phyloP scores from a whole-genome alignment of 257 asterid genomes.

The Coffea eugenioides region DNA sequence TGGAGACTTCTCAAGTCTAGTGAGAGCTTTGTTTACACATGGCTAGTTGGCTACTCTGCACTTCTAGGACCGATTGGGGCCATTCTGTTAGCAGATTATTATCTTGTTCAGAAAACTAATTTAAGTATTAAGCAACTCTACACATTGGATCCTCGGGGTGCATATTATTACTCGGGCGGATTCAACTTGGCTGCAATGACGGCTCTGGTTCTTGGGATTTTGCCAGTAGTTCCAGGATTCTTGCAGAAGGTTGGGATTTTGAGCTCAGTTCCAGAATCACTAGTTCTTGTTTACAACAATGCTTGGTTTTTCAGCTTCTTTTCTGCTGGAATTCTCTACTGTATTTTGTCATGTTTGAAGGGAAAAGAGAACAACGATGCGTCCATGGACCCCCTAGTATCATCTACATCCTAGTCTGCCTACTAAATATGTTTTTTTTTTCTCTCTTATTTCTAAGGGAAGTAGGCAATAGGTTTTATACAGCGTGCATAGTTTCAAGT shows the following conservation, averaged over 20 bases:
- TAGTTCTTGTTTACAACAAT: conserved; percentile 51
- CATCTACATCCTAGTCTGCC: conserved; percentile 24
- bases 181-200: conserved; percentile 57
- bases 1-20: conserved; percentile 86
- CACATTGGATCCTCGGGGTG: conserved; percentile 53
- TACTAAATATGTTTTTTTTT: not conserved
- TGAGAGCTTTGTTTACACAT: conserved; percentile 86
- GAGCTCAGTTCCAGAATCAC: conserved; percentile 30
- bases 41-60: conserved; percentile 89
- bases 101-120: conserved; percentile 37
- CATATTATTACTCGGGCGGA: conserved; percentile 64
- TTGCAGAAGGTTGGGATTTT: conserved; percentile 65
- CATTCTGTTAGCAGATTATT: conserved; percentile 65
- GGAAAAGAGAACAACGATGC: conserved; percentile 17
- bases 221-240: conserved; percentile 92
- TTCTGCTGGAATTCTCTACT: conserved; percentile 59
- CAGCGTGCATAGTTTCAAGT: not conserved
- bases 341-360: conserved; percentile 35
- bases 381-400: conserved; percentile 34
- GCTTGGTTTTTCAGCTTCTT: conserved; percentile 92
- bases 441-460: not conserved
- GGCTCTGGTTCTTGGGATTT: conserved; percentile 59
- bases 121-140: conserved; percentile 53
- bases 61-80: conserved; percentile 82
- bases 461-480: not conserved